Evolutionary conservation across 1,284 basidiomycete genomes (phyloP), one percentile per base, ranked within the genome.

Genomic region (Fistulina hepatica): DNA sequence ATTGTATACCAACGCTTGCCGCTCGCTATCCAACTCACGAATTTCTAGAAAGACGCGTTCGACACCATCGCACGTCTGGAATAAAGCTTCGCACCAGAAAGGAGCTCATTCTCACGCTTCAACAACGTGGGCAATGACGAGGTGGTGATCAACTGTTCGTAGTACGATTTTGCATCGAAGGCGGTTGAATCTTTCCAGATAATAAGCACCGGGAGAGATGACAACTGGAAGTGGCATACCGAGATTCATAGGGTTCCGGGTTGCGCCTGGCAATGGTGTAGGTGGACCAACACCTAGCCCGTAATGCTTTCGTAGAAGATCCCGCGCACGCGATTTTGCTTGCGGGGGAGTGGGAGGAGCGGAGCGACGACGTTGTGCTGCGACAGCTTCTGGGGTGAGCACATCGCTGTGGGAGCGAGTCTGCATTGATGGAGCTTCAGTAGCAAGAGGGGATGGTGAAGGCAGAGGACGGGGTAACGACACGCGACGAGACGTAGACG

Each of bases 1-100:
- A 48, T 94, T 92, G 55, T 94, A 94, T 3, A 94, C 91, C 25
- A 94, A 63, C 15, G 83, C 84, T 55, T 94, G 91, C 21, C 88
- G 69, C 53, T 93, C 90, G 48, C 82, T 79, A 42, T 93, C 88
- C 4, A 94, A 61, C 47, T 92, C 76, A 30, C 85, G 70, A 43
- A 94, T 92, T 57, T 92, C 88, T 84, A 45, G 4, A 38, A 23
- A 6, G 37, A 39, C 35, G 20, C 10, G 28, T 31, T 9, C 15
- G 28, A 25, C 9, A 25, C 13, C 11, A 21, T 13, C 9, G 21
- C 8, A 19, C 9, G 23, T 8, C 13, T 28, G 10, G n/a, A 33
- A 17, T 19, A 23, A 19, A 31, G 28, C 28, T n/a, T 11, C 28
- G 13, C 41, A 76, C 84, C 82, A 33, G 69, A 67, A 20, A 85